Evolutionary conservation across 2,329 filamentous ascomycete species (phyloP).

Genomic region (Fusarium neocosmosporiellum): DNA sequence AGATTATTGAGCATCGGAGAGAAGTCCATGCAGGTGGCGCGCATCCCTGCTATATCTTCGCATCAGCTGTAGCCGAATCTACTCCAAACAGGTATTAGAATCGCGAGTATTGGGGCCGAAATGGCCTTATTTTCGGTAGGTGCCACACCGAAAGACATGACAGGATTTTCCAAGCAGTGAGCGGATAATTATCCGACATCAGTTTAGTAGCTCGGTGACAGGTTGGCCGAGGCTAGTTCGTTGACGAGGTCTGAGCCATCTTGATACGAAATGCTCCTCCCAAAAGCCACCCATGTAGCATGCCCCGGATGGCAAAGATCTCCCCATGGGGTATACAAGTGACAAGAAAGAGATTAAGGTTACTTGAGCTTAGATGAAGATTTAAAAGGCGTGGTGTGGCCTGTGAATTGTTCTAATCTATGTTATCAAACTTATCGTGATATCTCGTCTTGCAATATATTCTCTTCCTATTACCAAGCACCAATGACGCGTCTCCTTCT

Average conservation of each 20-base stretch:
- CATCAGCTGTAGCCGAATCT: neutral
- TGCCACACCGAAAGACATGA: neutral
- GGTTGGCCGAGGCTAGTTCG: neutral
- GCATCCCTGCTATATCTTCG: neutral
- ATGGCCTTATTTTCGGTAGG: neutral
- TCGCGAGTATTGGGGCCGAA: neutral
- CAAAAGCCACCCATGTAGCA: neutral
- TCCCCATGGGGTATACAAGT: neutral
- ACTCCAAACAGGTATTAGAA: neutral
- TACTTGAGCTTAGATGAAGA: neutral
- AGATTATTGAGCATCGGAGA: neutral
- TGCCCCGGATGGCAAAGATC: neutral
- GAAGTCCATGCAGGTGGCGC: neutral
- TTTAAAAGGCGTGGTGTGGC: neutral
- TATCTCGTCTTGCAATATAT: neutral
- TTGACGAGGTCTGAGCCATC: neutral
- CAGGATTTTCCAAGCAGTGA: neutral
- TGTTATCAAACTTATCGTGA: neutral
- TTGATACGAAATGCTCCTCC: neutral
- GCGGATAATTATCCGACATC: neutral
- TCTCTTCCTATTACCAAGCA: neutral
- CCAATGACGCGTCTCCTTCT: conserved; percentile 7
- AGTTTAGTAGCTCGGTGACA: neutral
- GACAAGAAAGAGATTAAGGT: neutral
- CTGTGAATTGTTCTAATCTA: neutral